Evolutionary conservation across 306 rosid species (phyloP).

Genomic region (Rosa chinensis): DNA sequence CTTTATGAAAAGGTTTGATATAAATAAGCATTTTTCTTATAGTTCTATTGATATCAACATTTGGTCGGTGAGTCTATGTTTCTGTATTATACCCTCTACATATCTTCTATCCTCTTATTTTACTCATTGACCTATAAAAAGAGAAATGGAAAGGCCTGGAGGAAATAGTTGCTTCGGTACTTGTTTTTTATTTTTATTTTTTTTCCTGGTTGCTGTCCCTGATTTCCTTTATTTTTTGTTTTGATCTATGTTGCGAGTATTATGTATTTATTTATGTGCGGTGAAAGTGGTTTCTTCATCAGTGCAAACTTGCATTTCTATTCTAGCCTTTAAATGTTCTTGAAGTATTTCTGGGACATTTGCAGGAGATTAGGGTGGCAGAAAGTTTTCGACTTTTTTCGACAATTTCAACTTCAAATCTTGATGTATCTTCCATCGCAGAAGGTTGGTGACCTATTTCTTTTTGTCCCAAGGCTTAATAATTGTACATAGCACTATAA

Average conservation of each 20-base stretch:
- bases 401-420: slow-evolving; percentile 62
- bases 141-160: neutral
- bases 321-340: neutral
- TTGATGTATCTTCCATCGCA: slow-evolving; percentile 43
- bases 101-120: neutral
- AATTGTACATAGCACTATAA: neutral
- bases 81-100: neutral
- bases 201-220: neutral
- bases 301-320: neutral
- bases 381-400: slow-evolving; percentile 78
- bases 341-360: neutral
- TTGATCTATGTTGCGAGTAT: neutral
- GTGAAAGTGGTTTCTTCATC: neutral
- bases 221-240: neutral
- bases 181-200: neutral
- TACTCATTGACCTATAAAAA: neutral
- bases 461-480: neutral
- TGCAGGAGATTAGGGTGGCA: slow-evolving; percentile 80
- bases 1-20: neutral
- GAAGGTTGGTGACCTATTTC: slow-evolving; percentile 45
- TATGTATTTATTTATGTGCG: neutral
- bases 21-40: neutral
- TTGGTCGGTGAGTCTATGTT: neutral
- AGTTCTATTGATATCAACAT: neutral
- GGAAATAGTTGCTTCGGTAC: neutral